Evolutionary conservation across 2,329 filamentous ascomycete species (phyloP).

Genomic region (Trichophyton verrucosum): DNA sequence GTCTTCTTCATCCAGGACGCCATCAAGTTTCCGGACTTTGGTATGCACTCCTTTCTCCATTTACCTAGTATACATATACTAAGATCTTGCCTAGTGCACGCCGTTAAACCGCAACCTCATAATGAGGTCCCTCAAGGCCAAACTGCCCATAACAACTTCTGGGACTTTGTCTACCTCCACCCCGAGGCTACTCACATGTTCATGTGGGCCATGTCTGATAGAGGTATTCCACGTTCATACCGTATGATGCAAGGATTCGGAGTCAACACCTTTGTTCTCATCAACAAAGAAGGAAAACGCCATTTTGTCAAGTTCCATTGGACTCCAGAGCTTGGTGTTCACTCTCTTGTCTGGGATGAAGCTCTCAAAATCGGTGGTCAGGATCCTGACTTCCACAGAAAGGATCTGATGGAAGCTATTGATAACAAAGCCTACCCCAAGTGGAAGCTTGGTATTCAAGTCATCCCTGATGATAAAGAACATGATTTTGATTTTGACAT

Average conservation of each 20-base stretch:
- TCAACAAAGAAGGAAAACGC: slow-evolving; percentile 55
- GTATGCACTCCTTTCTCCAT: slow-evolving; percentile 12
- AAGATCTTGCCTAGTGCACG: slow-evolving; percentile 29
- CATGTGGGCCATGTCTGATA: slow-evolving; percentile 67
- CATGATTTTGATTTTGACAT: slow-evolving; percentile 77
- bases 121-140: slow-evolving; percentile 61
- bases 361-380: slow-evolving; percentile 61
- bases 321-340: slow-evolving; percentile 61
- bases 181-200: slow-evolving; percentile 66
- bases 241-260: slow-evolving; percentile 82
- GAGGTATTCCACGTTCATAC: slow-evolving; percentile 59
- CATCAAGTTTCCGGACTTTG: slow-evolving; percentile 60
- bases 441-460: slow-evolving; percentile 75
- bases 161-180: slow-evolving; percentile 59
- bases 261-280: slow-evolving; percentile 64
- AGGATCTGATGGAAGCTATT: slow-evolving; percentile 64
- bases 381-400: slow-evolving; percentile 71
- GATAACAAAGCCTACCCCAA: slow-evolving; percentile 57
- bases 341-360: slow-evolving; percentile 67
- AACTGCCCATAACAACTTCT: slow-evolving; percentile 61
- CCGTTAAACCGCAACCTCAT: slow-evolving; percentile 57
- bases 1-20: slow-evolving; percentile 68
- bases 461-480: slow-evolving; percentile 57
- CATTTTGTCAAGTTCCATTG: slow-evolving; percentile 69
- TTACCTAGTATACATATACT: not conserved